Base-by-base conservation (phyloP, 495 filamentous ascomycete species). In the Hyaloscypha variabilis region DNA sequence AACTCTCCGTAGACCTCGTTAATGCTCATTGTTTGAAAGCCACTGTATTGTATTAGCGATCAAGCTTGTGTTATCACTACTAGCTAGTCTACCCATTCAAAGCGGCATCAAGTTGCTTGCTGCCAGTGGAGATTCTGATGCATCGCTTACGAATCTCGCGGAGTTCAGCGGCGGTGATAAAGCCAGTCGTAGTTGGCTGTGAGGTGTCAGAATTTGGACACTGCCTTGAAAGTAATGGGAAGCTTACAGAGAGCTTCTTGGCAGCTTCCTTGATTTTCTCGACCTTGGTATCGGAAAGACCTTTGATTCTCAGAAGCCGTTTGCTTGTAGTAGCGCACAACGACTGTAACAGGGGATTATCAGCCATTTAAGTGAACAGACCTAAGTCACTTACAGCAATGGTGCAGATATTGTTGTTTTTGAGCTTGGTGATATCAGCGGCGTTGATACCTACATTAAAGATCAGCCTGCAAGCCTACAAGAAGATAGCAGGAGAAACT, bases 191-290 rank as follows among this genome's bases (percentile, higher is more conserved):
- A 52, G 83, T 79, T 19, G 90, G 89, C 90, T 90, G 65, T 24
- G 60, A 25, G 59, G n/a, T 36, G 50, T 67, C 49, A 71, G 60
- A 61, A 52, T 6, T 31, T 8, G 28, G 13, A 34, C 39, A 23
- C 21, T 26, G 49, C 8, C 6, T 29, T n/a, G n/a, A n/a, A n/a
- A n/a, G 19, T 24, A 29, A 42, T n/a, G 21, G 34, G 11, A 55
- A 36, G 68, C 78, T 56, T 76, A 91, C 90, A 71, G 88, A 78
- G 64, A 88, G 88, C 70, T 93, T 93, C 64, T 82, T 79, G 46
- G 89, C 83, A 24, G 90, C 90, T 68, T 93, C 90, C 71, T 92
- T 93, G 73, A 93, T 81, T 72, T 92, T 93, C 64, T 92, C 91
- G 14, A 92, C 91, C 75, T 92, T 93, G 70, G 88, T 81, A 71